Percentiles rank a stretch among this genome's conserved stretches.
phyloP scores from a whole-genome alignment of 768 basidiomycete genomes.

The Suillus occidentalis region DNA sequence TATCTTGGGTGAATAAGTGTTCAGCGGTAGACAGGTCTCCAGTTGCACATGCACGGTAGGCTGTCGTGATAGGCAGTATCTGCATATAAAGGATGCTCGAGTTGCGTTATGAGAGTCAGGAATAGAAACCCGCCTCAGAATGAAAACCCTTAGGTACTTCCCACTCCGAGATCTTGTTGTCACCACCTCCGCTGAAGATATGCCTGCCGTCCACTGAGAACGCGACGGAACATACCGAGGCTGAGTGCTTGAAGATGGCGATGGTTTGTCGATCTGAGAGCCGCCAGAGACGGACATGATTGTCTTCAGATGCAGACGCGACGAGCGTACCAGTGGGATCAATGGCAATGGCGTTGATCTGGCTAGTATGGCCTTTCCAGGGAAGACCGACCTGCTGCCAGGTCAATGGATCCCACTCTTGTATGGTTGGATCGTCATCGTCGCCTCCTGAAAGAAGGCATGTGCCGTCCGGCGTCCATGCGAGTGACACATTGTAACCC shows the following conservation, averaged over 20 bases:
- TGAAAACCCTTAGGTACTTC: background rate
- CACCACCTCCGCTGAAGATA: background rate
- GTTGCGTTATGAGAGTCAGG: background rate
- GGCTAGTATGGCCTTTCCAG: too few species aligned
- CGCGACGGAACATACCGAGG: accelerated
- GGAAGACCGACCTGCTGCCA: background rate
- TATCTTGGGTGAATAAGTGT: background rate
- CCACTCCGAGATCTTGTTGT: background rate
- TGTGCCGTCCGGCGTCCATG: background rate
- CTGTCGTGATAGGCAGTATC: background rate
- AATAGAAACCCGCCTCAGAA: background rate
- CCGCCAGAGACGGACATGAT: background rate
- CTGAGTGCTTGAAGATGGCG: background rate
- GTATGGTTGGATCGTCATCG: background rate
- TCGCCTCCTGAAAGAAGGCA: background rate
- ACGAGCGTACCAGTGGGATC: background rate
- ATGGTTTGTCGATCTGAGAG: background rate
- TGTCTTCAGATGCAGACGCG: background rate
- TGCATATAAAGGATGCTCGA: background rate
- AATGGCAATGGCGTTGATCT: too few species aligned
- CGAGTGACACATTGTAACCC: accelerated
- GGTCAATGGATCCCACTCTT: background rate
- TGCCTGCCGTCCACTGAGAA: background rate
- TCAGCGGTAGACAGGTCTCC: background rate
- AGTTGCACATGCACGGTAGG: background rate